Evolutionary conservation across 2,329 filamentous ascomycete species (phyloP).

Genomic region (Exophiala phaeomuriformis): DNA sequence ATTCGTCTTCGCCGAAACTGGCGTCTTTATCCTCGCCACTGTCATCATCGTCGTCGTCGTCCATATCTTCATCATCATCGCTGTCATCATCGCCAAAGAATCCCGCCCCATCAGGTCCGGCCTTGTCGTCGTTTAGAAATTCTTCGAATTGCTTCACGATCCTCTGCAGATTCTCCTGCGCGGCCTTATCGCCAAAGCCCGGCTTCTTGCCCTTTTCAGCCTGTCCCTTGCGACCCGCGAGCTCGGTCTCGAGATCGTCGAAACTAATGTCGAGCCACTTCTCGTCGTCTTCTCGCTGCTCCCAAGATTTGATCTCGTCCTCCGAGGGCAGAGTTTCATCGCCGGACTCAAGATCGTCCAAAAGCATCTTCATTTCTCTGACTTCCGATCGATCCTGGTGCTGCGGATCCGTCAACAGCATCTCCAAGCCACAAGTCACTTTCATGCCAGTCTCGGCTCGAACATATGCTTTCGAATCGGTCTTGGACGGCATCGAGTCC

Average conservation of each 20-base stretch:
- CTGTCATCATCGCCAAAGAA: slow-evolving; percentile 57
- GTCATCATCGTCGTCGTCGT: slow-evolving; percentile 48
- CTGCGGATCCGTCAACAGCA: slow-evolving; percentile 63
- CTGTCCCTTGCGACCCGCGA: slow-evolving; percentile 49
- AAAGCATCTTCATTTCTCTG: slow-evolving; percentile 66
- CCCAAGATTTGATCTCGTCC: slow-evolving; percentile 66
- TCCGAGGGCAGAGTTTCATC: slow-evolving; percentile 65
- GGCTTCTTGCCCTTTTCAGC: slow-evolving; percentile 19
- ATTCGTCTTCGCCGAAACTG: slow-evolving; percentile 77
- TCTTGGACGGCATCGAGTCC: slow-evolving; percentile 36
- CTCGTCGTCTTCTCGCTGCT: slow-evolving; percentile 68
- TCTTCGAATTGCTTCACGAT: slow-evolving; percentile 91
- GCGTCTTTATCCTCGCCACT: slow-evolving; percentile 67
- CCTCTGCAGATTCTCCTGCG: slow-evolving; percentile 61
- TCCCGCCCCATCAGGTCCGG: slow-evolving; percentile 71
- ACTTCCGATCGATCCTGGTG: slow-evolving; percentile 62
- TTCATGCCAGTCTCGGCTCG: slow-evolving; percentile 74
- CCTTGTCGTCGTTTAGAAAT: slow-evolving; percentile 79
- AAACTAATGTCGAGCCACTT: slow-evolving; percentile 90
- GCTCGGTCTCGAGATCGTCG: slow-evolving; percentile 75
- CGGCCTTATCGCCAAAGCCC: slow-evolving; percentile 40
- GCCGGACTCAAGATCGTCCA: slow-evolving; percentile 68
- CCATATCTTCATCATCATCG: slow-evolving; percentile 46
- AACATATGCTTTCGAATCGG: slow-evolving; percentile 41
- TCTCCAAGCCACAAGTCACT: slow-evolving; percentile 81